phyloP scores from a whole-genome alignment of 495 filamentous ascomycete species.

The Hypoxylon rickii region DNA sequence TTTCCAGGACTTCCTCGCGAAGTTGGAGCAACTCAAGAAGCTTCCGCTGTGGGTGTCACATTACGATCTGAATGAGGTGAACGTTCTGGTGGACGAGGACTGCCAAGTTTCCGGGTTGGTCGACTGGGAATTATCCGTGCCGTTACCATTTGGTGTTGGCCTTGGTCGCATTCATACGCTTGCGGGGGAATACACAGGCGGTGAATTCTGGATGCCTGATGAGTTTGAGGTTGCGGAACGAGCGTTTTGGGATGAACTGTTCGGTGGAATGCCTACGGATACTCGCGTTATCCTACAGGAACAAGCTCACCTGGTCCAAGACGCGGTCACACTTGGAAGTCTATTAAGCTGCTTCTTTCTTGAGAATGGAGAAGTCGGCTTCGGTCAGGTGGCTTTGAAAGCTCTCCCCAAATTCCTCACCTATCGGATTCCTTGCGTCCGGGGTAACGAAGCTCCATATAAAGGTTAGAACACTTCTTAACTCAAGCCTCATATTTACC shows the following conservation, averaged over 20 bases:
- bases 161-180: constrained; percentile 42
- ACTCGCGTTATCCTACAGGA: constrained; percentile 19
- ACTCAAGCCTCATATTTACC: too few relatives aligned
- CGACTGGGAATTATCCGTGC: constrained; percentile 43
- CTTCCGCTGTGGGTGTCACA: constrained; percentile 41
- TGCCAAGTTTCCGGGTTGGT: constrained; percentile 39
- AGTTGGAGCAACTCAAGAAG: constrained; percentile 32
- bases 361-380: constrained; percentile 29
- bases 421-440: constrained; percentile 34
- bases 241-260: constrained; percentile 35
- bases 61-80: constrained; percentile 42
- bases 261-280: constrained; percentile 20
- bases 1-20: constrained; percentile 30
- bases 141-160: constrained; percentile 42
- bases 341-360: constrained; percentile 34
- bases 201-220: constrained; percentile 40
- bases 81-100: constrained; percentile 41
- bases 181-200: constrained; percentile 37
- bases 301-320: constrained; percentile 28
- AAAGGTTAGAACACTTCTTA: constrained; percentile 17
- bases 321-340: constrained; percentile 34
- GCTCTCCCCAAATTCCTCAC: constrained; percentile 33
- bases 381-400: constrained; percentile 15
- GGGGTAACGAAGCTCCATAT: constrained; percentile 31
- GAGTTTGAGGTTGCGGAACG: constrained; percentile 39